phyloP scores from a whole-genome alignment of 345 rosid species.

The Salix suchowensis region DNA sequence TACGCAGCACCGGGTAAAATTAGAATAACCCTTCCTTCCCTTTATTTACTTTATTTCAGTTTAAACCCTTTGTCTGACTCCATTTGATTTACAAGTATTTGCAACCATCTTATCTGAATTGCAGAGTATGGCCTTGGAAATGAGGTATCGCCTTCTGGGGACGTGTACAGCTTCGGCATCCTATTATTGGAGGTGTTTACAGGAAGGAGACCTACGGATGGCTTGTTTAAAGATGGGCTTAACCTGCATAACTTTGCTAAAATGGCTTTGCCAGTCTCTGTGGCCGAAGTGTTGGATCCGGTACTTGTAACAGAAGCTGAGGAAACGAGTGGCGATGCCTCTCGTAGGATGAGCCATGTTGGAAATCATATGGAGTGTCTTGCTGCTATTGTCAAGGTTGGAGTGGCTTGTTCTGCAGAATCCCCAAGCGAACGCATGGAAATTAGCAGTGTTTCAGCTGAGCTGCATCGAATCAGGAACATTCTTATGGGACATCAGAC shows the following conservation, averaged over 20 bases:
- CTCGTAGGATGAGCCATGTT: background rate
- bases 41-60: background rate
- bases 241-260: background rate
- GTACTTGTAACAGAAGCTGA: background rate
- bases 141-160: background rate
- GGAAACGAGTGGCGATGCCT: background rate
- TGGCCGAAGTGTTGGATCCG: background rate
- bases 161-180: constrained; percentile 38
- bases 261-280: background rate
- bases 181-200: constrained; percentile 29
- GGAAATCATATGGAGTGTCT: background rate
- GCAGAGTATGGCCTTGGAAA: constrained; percentile 14
- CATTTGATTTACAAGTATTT: background rate
- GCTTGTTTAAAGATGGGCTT: constrained; percentile 4
- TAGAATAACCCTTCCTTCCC: background rate
- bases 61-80: background rate
- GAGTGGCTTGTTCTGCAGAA: background rate
- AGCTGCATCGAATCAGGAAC: background rate
- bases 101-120: background rate
- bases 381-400: background rate
- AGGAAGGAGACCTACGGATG: constrained; percentile 13
- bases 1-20: constrained; percentile 9
- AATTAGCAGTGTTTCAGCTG: background rate
- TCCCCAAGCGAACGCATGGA: background rate
- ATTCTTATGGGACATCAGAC: background rate